Evolutionary conservation across 192 early-diverging fungal species (phyloP), one percentile per base, ranked within the genome.

Genomic region (Coemansia sp.): DNA sequence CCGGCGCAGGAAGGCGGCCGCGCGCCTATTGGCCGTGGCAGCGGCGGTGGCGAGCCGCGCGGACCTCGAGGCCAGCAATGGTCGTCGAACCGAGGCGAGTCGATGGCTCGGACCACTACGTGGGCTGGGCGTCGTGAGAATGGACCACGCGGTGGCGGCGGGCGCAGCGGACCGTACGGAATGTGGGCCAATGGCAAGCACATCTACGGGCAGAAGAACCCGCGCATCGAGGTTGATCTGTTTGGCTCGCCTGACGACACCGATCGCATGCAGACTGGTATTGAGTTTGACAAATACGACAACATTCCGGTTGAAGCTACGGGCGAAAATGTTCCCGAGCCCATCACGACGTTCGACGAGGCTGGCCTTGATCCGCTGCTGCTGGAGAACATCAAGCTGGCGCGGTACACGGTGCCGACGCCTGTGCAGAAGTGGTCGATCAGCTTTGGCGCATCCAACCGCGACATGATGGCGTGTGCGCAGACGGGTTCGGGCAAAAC

Each of bases 271-370:
- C 84, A 87, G 65, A 92, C 92, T 57, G 96, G 96, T 59, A 98
- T 98, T 75, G 97, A 98, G 87, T 98, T 98, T 88, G 93, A 94
- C 64, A 96, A 95, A 79, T 98, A 98, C 81, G 94, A 97, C 64
- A 93, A 98, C 79, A 98, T 98, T 43, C 96, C 96, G 13, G 95
- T 96, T 52, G 94, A 97, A 66, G 93, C 92, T 20, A 87, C 88
- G 10, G 91, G 91, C 26, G 81, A 84, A 45, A 76, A 88, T 43
- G 82, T 85, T 32, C 90, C 90, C 18, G 82, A 87, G 65, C 81
- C 86, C 10, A 85, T 92, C 29, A 74, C 71, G 49, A 69, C 62
- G 62, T 92, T 92, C 61, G 82, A 85, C 24, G 85, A 86, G 54
- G 88, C 90, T n/a, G 67, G 71, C 18, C 74, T 98, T 65, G 94